These are phyloP conservation scores for Rhodomyrtus tomentosa DNA, from an alignment of 345 rosid genomes.

Conservation along the genomic window DNA sequence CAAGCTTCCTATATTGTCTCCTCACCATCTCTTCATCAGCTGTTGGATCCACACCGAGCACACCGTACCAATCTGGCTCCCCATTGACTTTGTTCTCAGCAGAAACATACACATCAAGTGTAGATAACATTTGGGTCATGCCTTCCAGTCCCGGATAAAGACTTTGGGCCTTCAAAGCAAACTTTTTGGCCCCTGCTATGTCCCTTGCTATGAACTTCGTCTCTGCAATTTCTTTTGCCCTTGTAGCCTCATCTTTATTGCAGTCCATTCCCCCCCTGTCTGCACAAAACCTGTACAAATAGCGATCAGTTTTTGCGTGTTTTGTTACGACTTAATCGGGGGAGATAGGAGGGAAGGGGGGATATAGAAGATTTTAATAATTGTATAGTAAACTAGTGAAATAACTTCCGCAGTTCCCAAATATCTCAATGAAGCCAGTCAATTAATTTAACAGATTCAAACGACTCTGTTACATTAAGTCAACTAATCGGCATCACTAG, in stretches of 20 bases:
- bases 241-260: constrained; percentile 32
- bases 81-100: constrained; percentile 25
- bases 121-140: constrained; percentile 19
- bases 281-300: background rate
- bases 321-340: background rate
- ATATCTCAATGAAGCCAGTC: background rate
- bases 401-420: background rate
- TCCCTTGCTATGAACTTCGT: constrained; percentile 25
- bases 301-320: background rate
- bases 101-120: constrained; percentile 21
- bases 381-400: background rate
- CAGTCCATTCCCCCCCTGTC: constrained; percentile 22
- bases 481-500: background rate
- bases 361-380: background rate
- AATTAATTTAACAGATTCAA: background rate
- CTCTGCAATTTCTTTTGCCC: constrained; percentile 37
- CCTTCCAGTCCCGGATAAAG: constrained; percentile 37
- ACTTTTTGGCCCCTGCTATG: constrained; percentile 25
- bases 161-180: constrained; percentile 33
- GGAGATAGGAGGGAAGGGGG: background rate
- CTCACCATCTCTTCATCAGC: constrained; percentile 33
- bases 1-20: constrained; percentile 26
- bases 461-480: background rate
- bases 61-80: constrained; percentile 28
- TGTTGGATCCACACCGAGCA: constrained; percentile 19